Evolutionary conservation across 768 basidiomycete species (phyloP).

Genomic region (Cantharellus anzutake): DNA sequence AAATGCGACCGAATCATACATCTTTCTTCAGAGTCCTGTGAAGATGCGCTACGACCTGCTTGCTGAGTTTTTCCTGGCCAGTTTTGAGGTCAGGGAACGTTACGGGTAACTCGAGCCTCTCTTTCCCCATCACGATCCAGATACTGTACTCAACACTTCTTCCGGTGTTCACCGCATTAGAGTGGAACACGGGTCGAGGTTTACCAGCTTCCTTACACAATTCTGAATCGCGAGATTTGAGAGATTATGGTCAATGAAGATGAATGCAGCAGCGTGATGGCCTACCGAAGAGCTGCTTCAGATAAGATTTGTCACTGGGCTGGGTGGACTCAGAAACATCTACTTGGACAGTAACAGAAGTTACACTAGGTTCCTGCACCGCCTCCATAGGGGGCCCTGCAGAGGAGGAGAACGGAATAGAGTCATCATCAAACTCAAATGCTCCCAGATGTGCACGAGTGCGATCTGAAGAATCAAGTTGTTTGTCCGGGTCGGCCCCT

Average conservation of each 20-base stretch:
- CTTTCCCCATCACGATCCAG: conserved; percentile 3
- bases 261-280: no score
- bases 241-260: no score
- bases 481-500: no score
- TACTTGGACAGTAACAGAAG: no score
- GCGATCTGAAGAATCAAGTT: no score
- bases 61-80: conserved; percentile 2
- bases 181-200: background rate
- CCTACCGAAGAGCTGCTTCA: conserved; percentile 1
- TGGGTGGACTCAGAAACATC: no score
- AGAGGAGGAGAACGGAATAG: no score
- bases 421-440: no score
- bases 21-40: background rate
- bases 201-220: background rate
- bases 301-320: background rate
- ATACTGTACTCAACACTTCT: conserved; percentile 1
- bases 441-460: no score
- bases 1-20: background rate
- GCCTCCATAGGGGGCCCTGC: no score
- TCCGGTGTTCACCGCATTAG: background rate
- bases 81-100: background rate
- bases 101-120: conserved; percentile 1
- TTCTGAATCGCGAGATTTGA: background rate
- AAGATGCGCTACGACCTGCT: background rate
- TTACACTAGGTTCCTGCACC: no score